phyloP scores from a whole-genome alignment of 441 rosid species.

The Erodium trifolium region DNA sequence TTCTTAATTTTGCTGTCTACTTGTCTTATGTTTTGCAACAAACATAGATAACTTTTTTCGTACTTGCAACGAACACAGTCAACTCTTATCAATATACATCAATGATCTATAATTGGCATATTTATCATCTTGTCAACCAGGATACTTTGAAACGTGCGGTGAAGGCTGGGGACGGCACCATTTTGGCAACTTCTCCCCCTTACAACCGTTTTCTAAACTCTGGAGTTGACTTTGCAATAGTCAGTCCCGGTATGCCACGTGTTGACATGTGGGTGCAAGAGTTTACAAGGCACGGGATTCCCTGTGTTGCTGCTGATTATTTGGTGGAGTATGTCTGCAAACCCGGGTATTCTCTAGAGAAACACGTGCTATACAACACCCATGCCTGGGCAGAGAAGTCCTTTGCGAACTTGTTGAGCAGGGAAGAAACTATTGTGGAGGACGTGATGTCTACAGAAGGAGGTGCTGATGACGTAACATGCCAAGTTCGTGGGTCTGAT shows the following conservation, averaged over 20 bases:
- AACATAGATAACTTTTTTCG: no score
- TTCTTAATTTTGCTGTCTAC: background rate
- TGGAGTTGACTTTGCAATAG: conserved; percentile 67
- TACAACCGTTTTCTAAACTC: conserved; percentile 63
- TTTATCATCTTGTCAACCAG: conserved; percentile 28
- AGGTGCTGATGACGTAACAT: conserved; percentile 26
- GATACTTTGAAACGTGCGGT: conserved; percentile 87
- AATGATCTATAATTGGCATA: background rate
- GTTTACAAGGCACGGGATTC: conserved; percentile 68
- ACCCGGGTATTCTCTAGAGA: conserved; percentile 72
- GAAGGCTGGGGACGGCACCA: conserved; percentile 88
- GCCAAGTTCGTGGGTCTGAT: conserved; percentile 40
- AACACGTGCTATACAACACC: conserved; percentile 68
- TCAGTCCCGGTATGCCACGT: conserved; percentile 66
- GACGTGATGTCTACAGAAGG: conserved; percentile 8
- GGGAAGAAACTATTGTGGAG: conserved; percentile 31
- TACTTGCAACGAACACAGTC: no score
- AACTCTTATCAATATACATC: background rate
- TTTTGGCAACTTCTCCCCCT: conserved; percentile 95
- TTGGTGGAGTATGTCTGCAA: conserved; percentile 94
- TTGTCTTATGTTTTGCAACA: no score
- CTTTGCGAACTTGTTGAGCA: conserved; percentile 33
- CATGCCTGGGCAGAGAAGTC: conserved; percentile 74
- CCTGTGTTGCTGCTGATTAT: conserved; percentile 81
- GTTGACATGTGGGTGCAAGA: conserved; percentile 79